Evolutionary conservation across 306 rosid genomes (phyloP), one percentile per base, ranked within the genome.

Genomic region (Quercus aquifolioides): DNA sequence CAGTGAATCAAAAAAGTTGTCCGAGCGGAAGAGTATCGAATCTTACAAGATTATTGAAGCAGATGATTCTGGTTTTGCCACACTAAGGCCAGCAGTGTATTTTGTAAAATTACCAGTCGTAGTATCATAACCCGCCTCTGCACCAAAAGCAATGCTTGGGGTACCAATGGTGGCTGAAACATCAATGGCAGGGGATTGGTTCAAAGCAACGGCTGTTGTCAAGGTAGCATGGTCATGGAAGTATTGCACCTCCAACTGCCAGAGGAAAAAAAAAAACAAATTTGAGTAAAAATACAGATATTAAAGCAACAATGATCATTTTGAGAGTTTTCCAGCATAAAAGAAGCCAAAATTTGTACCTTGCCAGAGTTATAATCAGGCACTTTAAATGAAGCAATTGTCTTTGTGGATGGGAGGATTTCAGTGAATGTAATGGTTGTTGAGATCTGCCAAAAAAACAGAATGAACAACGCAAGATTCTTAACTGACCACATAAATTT

Each of bases 171-270:
- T 88, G 76, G 92, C 88, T 63, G 99, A 85, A 76, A 93, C 80
- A 79, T 96, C 99, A 85, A 93, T 9, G 2, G 80, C 68, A 67
- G 98, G 99, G 28, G 88, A 79, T 83, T 93, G 97, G 33, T 81
- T 91, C 89, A 92, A 62, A 43, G 91, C 89, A 49, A 87, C 57
- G 1, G 86, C 88, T 23, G 92, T 82, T 17, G 92, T 80, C 70
- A 96, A 51, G 80, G 97, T 84, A 57, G 94, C 99, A 81, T 96
- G 98, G 76, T 93, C 89, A 76, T 96, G 99, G 81, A 90, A 91
- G 85, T 96, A 96, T 82, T 96, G 99, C 71, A 96, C 83, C 89
- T 93, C 99, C 86, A 96, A 55, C 99, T 96, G 89, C 78, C 78
- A 68, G 79, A 68, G 72, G 20, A 74, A 68, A 55, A 43, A 84